phyloP scores from a whole-genome alignment of 768 basidiomycete species.

The Boletus reticulatus region DNA sequence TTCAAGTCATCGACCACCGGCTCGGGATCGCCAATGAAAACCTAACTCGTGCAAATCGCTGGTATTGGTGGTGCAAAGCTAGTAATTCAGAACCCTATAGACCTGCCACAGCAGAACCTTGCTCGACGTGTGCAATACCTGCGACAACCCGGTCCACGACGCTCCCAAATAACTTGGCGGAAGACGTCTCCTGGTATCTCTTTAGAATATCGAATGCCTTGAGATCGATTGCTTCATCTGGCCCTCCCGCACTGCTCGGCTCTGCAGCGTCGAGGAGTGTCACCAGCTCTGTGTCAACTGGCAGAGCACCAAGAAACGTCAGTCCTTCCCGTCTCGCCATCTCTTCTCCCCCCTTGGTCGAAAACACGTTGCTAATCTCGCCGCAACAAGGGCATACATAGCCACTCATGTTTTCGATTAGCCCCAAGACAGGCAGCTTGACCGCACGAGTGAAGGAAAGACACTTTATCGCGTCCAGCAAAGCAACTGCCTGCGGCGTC shows the following conservation, averaged over 20 bases:
- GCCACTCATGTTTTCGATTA: constrained; percentile 99
- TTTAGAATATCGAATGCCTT: constrained; percentile 51
- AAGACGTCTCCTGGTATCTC: constrained; percentile 65
- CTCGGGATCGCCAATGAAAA: neutral
- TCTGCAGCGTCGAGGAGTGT: constrained; percentile 74
- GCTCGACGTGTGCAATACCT: constrained; percentile 21
- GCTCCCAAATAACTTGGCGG: constrained; percentile 61
- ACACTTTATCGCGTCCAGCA: constrained; percentile 95
- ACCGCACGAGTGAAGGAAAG: constrained; percentile 92
- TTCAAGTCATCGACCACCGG: no score
- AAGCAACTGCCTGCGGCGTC: constrained; percentile 94
- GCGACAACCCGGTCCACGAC: constrained; percentile 51
- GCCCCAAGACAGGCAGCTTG: constrained; percentile 80
- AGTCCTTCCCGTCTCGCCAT: constrained; percentile 78
- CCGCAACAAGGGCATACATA: constrained; percentile 98
- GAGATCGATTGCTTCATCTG: constrained; percentile 23
- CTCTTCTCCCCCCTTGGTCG: constrained; percentile 87
- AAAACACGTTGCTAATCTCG: constrained; percentile 93
- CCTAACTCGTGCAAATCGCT: neutral
- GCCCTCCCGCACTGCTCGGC: constrained; percentile 15
- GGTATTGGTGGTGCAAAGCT: neutral
- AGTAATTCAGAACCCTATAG: neutral
- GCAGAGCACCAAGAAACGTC: constrained; percentile 81
- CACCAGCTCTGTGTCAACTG: constrained; percentile 91
- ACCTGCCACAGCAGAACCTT: neutral